Conservation (phyloP, 352 stramenopile species). For the Phytopythium litorale region DNA sequence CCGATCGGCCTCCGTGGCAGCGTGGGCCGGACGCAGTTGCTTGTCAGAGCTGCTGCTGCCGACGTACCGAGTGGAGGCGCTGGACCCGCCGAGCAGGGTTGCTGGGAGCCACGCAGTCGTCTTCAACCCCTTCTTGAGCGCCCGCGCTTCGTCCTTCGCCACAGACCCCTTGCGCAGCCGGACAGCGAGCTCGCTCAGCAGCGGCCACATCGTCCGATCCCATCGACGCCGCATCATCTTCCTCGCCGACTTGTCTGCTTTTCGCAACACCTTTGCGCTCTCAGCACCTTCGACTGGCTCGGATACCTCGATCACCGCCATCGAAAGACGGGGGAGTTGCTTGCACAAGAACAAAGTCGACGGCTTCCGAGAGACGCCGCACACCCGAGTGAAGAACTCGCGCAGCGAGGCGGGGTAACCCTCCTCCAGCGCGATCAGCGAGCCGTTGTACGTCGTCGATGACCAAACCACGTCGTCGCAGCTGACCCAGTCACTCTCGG, state of each 20-base stretch:
- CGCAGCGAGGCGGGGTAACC: conserved; percentile 51
- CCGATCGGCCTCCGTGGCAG: conserved; percentile 25
- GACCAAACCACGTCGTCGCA: conserved; percentile 41
- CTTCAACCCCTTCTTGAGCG: conserved; percentile 45
- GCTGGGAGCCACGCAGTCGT: conserved; percentile 30
- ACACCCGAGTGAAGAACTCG: conserved; percentile 63
- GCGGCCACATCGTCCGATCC: conserved; percentile 34
- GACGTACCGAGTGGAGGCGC: background rate
- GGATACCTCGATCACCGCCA: background rate
- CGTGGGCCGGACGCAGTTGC: conserved; percentile 16
- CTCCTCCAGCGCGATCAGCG: conserved; percentile 34
- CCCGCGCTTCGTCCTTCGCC: conserved; percentile 31
- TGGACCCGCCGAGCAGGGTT: background rate
- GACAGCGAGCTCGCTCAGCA: conserved; percentile 39
- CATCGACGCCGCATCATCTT: conserved; percentile 12
- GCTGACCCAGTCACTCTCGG: conserved; percentile 1
- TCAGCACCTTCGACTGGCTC: background rate
- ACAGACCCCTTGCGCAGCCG: conserved; percentile 39
- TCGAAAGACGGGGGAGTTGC: conserved; percentile 13
- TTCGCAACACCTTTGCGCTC: conserved; percentile 6
- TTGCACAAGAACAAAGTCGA: conserved; percentile 44
- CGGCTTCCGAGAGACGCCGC: conserved; percentile 56
- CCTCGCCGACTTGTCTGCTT: conserved; percentile 14
- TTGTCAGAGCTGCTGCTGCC: background rate
- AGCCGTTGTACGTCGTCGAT: conserved; percentile 23